These are phyloP conservation scores for Lunularia cruciata DNA, from an alignment of 225 moss, liverwort and hornwort species.

Conservation along the genomic window DNA sequence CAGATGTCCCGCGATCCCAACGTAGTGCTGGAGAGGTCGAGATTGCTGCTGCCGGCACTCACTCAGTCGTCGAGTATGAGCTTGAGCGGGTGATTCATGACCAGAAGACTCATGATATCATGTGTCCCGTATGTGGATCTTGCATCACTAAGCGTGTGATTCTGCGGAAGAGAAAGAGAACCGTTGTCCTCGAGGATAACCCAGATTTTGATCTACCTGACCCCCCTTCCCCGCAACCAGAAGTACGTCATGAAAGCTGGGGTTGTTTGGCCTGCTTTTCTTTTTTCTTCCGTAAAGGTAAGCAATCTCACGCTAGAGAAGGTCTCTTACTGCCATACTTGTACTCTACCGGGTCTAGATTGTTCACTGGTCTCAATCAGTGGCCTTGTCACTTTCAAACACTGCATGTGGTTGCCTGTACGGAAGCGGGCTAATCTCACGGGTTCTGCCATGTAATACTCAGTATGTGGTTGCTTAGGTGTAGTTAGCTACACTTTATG, in stretches of 20 bases:
- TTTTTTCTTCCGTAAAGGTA: constrained; percentile 65
- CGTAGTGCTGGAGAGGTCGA: not conserved
- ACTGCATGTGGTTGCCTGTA: not conserved
- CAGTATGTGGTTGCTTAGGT: too few species aligned
- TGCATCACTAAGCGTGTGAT: constrained; percentile 86
- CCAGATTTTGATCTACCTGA: constrained; percentile 3
- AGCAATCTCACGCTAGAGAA: not conserved
- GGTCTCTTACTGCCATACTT: not conserved
- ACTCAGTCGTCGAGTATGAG: constrained; percentile 47
- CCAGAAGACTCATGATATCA: constrained; percentile 77
- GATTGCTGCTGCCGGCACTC: constrained; percentile 6
- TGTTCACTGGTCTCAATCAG: too few species aligned
- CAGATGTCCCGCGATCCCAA: too few species aligned
- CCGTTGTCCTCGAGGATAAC: constrained; percentile 12
- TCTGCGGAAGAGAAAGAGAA: constrained; percentile 81
- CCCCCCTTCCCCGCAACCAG: constrained; percentile 19
- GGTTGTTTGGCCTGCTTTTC: constrained; percentile 84
- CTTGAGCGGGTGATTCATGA: constrained; percentile 65
- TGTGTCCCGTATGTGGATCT: constrained; percentile 75
- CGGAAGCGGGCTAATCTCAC: too few species aligned
- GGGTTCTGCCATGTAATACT: too few species aligned
- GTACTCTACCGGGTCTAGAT: not conserved
- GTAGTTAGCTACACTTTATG: too few species aligned
- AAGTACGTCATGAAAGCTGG: constrained; percentile 55
- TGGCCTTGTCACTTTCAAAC: not conserved